Base-by-base conservation (phyloP, 768 basidiomycete species). In the Pulveroboletus sp. region DNA sequence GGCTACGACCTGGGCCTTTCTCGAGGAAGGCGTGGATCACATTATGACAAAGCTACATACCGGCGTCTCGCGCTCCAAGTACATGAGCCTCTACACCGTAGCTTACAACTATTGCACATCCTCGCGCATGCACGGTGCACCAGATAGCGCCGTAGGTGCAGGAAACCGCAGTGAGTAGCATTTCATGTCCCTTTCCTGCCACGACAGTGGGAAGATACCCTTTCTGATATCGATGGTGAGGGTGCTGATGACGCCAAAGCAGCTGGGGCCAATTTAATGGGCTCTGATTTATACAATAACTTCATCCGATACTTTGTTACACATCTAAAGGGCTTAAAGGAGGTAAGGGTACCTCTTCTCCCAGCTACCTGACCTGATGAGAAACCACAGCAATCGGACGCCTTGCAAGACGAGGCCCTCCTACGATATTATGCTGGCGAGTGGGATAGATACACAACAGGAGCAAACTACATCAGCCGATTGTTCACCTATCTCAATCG, bases 101-200 rank as follows among this genome's bases (percentile, higher is more conserved):
- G 89, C 91, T 8, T 98, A 99, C 77, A 97, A 98, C 74, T 98
- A 95, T 68, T 99, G 96, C 65, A 97, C 91, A 26, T 88, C 87
- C 27, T 88, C 87, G 4, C 85, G 84, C 68, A 86, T 86, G 83
- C 80, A 79, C 60, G 75, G 76, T 41, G 71, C 63, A 21, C 70
- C 73, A 17, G 69, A 73, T 24, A 60, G 62, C n/a, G 27, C 47
- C 21, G 58, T 67, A 3, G 65, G 69, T 9, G 51, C 70, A 15
- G 69, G 73, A 5, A 72, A 67, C 58, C 77, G 86, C 64, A 82
- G 86, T 89, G 62, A 71, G 84, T 77, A 21, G 11, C 46, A 14
- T 5, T 47, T 31, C 43, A 42, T 39, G 10, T 24, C 28, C 45
- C 47, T 32, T 17, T 44, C 39, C 43, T 53, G 45, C 57, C 49